Evolutionary conservation across 2,329 filamentous ascomycete genomes (phyloP), one percentile per base, ranked within the genome.

Genomic region (Talaromyces sp.): DNA sequence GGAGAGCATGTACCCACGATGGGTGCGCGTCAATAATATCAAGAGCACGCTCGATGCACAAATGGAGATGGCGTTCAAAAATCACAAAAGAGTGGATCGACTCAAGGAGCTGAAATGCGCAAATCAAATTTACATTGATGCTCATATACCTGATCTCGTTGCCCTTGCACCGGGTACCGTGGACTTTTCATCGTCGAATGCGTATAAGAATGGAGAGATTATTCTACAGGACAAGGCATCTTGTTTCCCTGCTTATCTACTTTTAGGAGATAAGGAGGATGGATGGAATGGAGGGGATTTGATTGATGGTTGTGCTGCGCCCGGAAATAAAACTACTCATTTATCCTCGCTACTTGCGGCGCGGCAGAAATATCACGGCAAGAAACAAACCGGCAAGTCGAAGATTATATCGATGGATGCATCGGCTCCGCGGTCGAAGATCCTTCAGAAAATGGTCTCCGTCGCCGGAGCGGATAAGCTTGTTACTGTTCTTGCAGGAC

Each of bases 271-370:
- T 9, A 82, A 85, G 65, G 86, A 89, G 68, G 50, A 37, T 24
- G 13, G 41, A 22, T 75, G 73, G 70, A 50, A 70, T 3, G 92
- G 92, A 27, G 92, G 92, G 27, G 88, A 95, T 72, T 82, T 96
- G 9, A 86, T 98, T n/a, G 95, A 99, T 76, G 91, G 91, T 0
- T 98, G 94, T 75, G 92, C 95, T 0, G 95, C 95, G 0, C 95
- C 95, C 1, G 95, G 95, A 6, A 99, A 99, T 77, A 99, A 99
- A 79, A 98, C 95, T 1, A 98, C 94, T 8, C 95, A 98, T 76
- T 79, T 96, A 56, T 93, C 93, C 0, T 90, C 92, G 1, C 86
- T 97, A 4, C 73, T 95, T 2, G 74, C 74, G 3, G 66, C 8
- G 45, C 64, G 11, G 66, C 74, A 73, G 22, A 75, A 71, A 35